phyloP scores from a whole-genome alignment of 345 rosid genomes.

The Melaleuca quinquenervia region DNA sequence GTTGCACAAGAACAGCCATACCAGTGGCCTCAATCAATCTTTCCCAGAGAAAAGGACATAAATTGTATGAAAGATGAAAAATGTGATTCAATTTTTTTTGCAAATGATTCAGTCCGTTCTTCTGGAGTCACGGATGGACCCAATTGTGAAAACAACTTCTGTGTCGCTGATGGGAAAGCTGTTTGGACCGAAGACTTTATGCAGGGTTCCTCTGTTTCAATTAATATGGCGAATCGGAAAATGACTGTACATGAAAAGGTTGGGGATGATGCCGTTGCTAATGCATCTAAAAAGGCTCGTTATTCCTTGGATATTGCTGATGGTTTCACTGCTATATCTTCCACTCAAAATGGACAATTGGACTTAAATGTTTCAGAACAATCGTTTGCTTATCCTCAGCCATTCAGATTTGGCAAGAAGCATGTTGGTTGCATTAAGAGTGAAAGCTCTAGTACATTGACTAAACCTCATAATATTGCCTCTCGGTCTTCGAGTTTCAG shows the following conservation, averaged over 20 bases:
- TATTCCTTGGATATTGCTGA: conserved; percentile 11
- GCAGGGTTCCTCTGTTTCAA: conserved; percentile 13
- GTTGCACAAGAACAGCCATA: conserved; percentile 9
- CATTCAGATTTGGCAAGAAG: conserved; percentile 14
- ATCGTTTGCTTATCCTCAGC: conserved; percentile 12
- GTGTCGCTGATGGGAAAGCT: conserved; percentile 7
- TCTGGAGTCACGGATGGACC: conserved; percentile 6
- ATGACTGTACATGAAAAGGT: conserved; percentile 3
- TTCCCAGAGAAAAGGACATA: conserved; percentile 2
- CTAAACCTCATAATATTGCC: conserved; percentile 19
- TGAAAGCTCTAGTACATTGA: conserved; percentile 20
- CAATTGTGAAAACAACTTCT: conserved; percentile 1
- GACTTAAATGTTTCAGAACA: conserved; percentile 21
- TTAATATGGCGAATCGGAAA: conserved; percentile 6
- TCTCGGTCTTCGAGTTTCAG: conserved; percentile 38
- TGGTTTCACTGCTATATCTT: conserved; percentile 8
- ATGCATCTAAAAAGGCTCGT: conserved; percentile 14
- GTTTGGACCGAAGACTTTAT: conserved; percentile 19
- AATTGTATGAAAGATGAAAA: neutral
- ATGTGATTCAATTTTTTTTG: neutral
- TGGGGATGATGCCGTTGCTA: conserved; percentile 10
- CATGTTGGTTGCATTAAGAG: conserved; percentile 14
- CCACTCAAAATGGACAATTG: conserved; percentile 3
- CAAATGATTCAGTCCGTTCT: neutral
- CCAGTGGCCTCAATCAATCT: conserved; percentile 8